Percentiles rank a stretch among this genome's conserved stretches.
phyloP scores from a whole-genome alignment of 306 rosid species.

The Senna siamea region DNA sequence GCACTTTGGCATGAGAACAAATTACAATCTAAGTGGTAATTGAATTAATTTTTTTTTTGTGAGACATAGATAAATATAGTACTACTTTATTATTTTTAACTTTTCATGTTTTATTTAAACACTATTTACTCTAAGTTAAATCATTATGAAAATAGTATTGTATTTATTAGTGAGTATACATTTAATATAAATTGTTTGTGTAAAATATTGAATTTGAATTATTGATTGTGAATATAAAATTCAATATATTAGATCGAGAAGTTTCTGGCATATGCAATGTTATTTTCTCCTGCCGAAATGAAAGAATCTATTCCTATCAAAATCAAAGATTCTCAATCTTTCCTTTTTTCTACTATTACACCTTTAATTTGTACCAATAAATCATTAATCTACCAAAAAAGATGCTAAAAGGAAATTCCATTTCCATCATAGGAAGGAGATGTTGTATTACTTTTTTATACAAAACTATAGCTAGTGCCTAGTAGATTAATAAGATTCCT shows the following conservation, averaged over 20 bases:
- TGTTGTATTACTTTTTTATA: neutral
- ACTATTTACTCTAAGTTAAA: no score
- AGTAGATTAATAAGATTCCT: constrained; percentile 25
- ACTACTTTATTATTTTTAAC: no score
- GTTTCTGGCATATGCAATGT: constrained; percentile 11
- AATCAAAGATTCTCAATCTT: constrained; percentile 26
- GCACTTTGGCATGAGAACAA: no score
- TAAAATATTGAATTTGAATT: neutral
- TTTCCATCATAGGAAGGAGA: neutral
- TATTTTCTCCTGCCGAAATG: neutral
- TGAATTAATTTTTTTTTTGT: neutral
- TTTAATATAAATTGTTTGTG: neutral
- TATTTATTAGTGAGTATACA: no score
- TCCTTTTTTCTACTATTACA: neutral
- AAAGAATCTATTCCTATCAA: constrained; percentile 29
- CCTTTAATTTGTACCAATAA: constrained; percentile 7
- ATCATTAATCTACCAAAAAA: constrained; percentile 16
- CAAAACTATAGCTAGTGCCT: neutral
- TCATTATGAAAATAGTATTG: neutral
- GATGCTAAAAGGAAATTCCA: constrained; percentile 28
- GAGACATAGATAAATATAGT: no score
- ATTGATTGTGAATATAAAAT: neutral
- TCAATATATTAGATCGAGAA: constrained; percentile 5
- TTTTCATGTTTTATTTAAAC: neutral
- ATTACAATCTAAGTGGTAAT: neutral